A percentile compares a stretch with the other conserved stretches of the same genome.
Evolutionary conservation across 371 early-diverging fungal genomes (phyloP).

Genomic region (Actinomortierella wolfii): DNA sequence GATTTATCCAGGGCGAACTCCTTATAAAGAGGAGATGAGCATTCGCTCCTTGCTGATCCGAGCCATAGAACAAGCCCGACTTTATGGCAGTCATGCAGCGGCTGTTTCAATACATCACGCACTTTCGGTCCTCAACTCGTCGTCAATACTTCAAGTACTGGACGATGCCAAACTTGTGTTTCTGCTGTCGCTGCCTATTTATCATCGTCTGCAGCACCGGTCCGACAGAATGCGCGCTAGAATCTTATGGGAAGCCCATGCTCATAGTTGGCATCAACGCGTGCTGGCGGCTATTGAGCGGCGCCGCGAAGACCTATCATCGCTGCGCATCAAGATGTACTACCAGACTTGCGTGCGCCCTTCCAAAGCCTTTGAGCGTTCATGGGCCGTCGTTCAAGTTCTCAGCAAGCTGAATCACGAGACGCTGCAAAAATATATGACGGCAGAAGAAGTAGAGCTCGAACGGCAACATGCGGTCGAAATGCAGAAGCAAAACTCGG

Average conservation of each 20-base stretch:
- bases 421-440: constrained; percentile 16
- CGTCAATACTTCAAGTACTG: constrained; percentile 19
- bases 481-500: too few species aligned
- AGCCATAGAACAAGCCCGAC: constrained; percentile 43
- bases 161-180: constrained; percentile 42
- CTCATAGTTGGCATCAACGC: constrained; percentile 39
- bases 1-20: not conserved
- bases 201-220: constrained; percentile 35
- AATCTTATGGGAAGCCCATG: constrained; percentile 40
- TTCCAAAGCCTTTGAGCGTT: constrained; percentile 38
- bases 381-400: constrained; percentile 15
- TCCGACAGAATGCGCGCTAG: constrained; percentile 22
- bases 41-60: constrained; percentile 26
- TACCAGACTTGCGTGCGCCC: constrained; percentile 40
- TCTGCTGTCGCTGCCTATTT: constrained; percentile 43
- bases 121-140: constrained; percentile 26
- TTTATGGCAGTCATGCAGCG: constrained; percentile 35
- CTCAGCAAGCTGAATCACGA: constrained; percentile 28
- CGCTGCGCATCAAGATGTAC: constrained; percentile 47
- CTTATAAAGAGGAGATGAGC: constrained; percentile 1
- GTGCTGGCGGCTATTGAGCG: constrained; percentile 32
- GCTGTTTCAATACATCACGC: constrained; percentile 46
- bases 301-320: constrained; percentile 29
- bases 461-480: too few species aligned
- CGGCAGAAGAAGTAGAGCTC: constrained; percentile 26